A percentile compares a stretch with the other conserved stretches of the same genome.
Evolutionary conservation across 1,284 basidiomycete genomes (phyloP).

Genomic region (Prillingera fragicola): DNA sequence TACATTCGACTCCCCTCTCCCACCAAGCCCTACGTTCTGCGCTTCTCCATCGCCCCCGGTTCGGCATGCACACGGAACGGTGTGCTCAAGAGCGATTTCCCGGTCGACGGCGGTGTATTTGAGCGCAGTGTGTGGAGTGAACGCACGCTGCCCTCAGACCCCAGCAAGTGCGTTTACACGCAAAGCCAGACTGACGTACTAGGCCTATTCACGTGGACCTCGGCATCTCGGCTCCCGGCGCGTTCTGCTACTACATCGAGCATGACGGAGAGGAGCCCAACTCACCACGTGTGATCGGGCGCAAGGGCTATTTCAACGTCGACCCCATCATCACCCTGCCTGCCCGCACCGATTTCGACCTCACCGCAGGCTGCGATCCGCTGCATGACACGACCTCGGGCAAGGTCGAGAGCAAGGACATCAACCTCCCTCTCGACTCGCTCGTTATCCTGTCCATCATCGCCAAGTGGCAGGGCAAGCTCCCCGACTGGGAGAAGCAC

Average conservation of each 20-base stretch:
- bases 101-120: constrained; percentile 80
- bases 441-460: constrained; percentile 80
- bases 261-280: constrained; percentile 58
- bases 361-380: constrained; percentile 12
- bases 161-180: constrained; percentile 54
- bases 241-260: constrained; percentile 89
- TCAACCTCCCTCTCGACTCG: constrained; percentile 67
- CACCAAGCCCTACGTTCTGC: constrained; percentile 76
- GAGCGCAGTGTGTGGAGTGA: constrained; percentile 69
- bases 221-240: constrained; percentile 88
- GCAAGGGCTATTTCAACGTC: constrained; percentile 90
- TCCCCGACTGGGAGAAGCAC: constrained; percentile 67
- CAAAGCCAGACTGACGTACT: constrained; percentile 24
- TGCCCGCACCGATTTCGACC: constrained; percentile 59
- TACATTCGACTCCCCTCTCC: constrained; percentile 91
- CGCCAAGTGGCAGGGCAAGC: constrained; percentile 92
- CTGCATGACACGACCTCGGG: constrained; percentile 52
- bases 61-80: constrained; percentile 81
- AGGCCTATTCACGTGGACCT: constrained; percentile 88
- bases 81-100: constrained; percentile 89
- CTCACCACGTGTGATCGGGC: constrained; percentile 59
- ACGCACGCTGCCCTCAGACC: constrained; percentile 51
- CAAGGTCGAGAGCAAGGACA: constrained; percentile 47
- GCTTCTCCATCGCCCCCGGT: constrained; percentile 82
- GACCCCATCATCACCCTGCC: constrained; percentile 78